Conservation (phyloP, 106 monocot species). For the Dioscorea alata region DNA sequence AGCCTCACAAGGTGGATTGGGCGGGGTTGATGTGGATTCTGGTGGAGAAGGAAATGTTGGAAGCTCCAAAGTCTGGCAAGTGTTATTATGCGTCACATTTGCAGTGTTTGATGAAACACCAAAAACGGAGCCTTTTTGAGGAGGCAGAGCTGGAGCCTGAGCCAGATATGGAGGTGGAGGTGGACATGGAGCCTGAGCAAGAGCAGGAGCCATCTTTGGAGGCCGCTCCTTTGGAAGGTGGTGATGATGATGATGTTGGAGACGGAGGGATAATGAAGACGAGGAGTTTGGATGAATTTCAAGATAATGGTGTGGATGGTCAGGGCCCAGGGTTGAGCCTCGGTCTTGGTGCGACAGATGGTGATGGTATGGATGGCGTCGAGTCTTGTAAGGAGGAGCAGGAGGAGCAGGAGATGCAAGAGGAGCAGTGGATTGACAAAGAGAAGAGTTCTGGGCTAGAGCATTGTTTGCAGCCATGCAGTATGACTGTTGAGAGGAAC, state of each 20-base stretch:
- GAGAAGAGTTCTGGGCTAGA: conserved; percentile 5
- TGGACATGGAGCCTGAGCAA: background rate
- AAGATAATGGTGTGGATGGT: conserved; percentile 4
- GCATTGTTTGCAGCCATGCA: conserved; percentile 22
- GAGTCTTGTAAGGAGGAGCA: conserved; percentile 1
- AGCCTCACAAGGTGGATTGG: conserved; percentile 80
- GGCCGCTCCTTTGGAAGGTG: conserved; percentile 22
- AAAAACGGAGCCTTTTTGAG: conserved; percentile 49
- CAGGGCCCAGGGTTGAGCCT: conserved; percentile 21
- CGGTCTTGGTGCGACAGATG: conserved; percentile 12
- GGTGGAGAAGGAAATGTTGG: conserved; percentile 71
- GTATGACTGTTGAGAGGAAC: background rate
- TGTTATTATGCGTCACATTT: conserved; percentile 80
- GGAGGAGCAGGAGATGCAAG: background rate
- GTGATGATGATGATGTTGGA: conserved; percentile 29
- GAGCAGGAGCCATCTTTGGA: conserved; percentile 6
- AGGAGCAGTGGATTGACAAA: conserved; percentile 2
- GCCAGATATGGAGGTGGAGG: background rate
- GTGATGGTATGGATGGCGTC: background rate
- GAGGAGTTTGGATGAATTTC: conserved; percentile 10
- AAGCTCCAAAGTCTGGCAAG: conserved; percentile 47
- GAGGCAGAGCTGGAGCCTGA: background rate
- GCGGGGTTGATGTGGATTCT: conserved; percentile 66
- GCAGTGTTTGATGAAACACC: conserved; percentile 64
- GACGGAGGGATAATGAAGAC: background rate